Percentiles rank a stretch among this genome's conserved stretches.
Evolutionary conservation across 2,329 filamentous ascomycete species (phyloP).

Genomic region (Beauveria rudraprayagi): DNA sequence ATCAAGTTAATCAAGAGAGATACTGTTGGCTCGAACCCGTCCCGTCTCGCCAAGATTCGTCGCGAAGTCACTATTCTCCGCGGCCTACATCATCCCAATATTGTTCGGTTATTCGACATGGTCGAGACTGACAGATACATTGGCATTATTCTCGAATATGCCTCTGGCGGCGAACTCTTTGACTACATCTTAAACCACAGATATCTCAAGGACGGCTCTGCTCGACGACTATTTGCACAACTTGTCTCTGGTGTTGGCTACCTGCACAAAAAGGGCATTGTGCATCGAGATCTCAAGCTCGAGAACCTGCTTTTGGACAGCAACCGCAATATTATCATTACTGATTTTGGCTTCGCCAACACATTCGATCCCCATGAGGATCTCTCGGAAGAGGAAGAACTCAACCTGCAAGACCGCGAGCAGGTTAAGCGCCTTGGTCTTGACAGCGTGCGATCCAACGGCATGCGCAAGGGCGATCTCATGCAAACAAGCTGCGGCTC

Average conservation of each 20-base stretch:
- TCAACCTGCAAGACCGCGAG: conserved; percentile 77
- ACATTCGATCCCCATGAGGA: conserved; percentile 89
- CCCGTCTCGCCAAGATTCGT: conserved; percentile 89
- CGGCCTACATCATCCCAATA: conserved; percentile 88
- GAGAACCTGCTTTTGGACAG: conserved; percentile 93
- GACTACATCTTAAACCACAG: conserved; percentile 97
- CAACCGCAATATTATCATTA: conserved; percentile 98
- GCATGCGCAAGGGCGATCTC: conserved; percentile 77
- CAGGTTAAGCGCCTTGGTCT: conserved; percentile 81
- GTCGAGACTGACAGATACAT: conserved; percentile 96
- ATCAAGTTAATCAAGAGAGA: conserved; percentile 97
- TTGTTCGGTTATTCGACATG: conserved; percentile 95
- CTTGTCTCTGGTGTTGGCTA: conserved; percentile 95
- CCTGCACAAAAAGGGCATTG: conserved; percentile 96
- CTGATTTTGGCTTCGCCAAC: conserved; percentile 97
- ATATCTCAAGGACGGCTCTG: conserved; percentile 89
- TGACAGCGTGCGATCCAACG: conserved; percentile 68
- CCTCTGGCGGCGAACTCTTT: conserved; percentile 93
- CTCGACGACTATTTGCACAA: conserved; percentile 86
- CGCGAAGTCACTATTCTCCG: conserved; percentile 89
- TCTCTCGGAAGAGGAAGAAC: conserved; percentile 81
- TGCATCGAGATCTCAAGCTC: conserved; percentile 92
- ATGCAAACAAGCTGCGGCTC: conserved; percentile 99
- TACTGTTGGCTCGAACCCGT: conserved; percentile 78
- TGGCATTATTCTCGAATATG: conserved; percentile 96